phyloP scores from a whole-genome alignment of 768 basidiomycete genomes.

The Pluteus cervinus region DNA sequence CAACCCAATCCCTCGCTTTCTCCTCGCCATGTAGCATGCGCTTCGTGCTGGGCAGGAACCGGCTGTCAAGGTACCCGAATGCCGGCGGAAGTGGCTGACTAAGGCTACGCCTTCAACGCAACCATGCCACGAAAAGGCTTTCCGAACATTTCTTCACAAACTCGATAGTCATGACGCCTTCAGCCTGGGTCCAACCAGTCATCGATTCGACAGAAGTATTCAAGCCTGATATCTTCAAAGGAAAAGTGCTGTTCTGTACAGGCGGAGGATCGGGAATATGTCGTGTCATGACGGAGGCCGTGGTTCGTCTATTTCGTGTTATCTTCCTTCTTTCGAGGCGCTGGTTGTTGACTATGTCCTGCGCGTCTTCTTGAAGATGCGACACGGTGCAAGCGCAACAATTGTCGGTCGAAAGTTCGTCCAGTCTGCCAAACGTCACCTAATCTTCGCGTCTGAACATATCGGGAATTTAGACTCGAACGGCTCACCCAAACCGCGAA shows the following conservation, averaged over 20 bases:
- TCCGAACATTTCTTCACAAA: not conserved
- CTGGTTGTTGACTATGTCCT: conserved; percentile 1
- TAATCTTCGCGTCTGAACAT: conserved; percentile 4
- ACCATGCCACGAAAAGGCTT: conserved; percentile 1
- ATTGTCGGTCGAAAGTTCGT: conserved; percentile 87
- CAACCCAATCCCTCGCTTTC: not conserved
- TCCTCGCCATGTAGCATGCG: not conserved
- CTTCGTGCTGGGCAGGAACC: not conserved
- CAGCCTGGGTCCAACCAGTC: conserved; percentile 36
- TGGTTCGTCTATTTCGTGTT: conserved; percentile 43
- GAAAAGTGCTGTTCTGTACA: conserved; percentile 87
- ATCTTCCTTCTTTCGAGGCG: not conserved
- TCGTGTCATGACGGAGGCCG: conserved; percentile 76
- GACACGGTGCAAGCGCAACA: conserved; percentile 71
- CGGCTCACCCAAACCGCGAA: conserved; percentile 64
- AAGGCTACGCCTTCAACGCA: not conserved
- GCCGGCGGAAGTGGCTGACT: conserved; percentile 1
- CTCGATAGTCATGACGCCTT: conserved; percentile 34
- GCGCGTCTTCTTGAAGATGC: conserved; percentile 45
- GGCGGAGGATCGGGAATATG: conserved; percentile 94
- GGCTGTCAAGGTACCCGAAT: not conserved
- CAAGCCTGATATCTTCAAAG: conserved; percentile 77
- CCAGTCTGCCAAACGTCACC: conserved; percentile 3
- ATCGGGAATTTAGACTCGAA: conserved; percentile 45
- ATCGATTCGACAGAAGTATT: conserved; percentile 60